These are phyloP conservation scores for Musa balbisiana DNA, from an alignment of 202 grass and related monocot genomes.

Conservation along the genomic window DNA sequence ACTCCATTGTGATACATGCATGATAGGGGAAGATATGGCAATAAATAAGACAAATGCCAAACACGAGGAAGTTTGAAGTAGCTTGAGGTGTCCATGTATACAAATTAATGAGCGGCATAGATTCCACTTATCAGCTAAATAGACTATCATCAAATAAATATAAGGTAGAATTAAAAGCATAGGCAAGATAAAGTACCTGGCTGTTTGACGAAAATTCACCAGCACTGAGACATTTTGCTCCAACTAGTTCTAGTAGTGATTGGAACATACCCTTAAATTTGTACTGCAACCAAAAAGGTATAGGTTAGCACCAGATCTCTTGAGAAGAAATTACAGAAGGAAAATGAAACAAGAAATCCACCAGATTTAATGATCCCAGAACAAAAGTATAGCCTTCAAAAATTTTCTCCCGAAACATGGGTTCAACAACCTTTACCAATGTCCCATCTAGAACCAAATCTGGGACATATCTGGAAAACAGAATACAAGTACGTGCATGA, in stretches of 20 bases:
- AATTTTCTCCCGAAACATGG: conserved; percentile 46
- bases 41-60: too few species aligned
- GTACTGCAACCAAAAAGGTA: conserved; percentile 48
- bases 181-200: conserved; percentile 35
- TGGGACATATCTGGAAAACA: conserved; percentile 65
- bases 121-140: background rate
- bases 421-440: conserved; percentile 58
- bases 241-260: conserved; percentile 48
- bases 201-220: conserved; percentile 78
- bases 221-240: conserved; percentile 57
- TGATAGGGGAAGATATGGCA: too few species aligned
- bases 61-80: background rate
- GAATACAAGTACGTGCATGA: background rate
- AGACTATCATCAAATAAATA: too few species aligned
- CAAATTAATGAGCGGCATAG: background rate
- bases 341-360: conserved; percentile 26
- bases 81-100: background rate
- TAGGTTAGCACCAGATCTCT: conserved; percentile 21
- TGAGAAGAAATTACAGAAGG: conserved; percentile 3
- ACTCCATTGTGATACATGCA: too few species aligned
- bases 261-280: conserved; percentile 75
- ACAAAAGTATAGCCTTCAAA: conserved; percentile 68
- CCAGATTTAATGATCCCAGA: conserved; percentile 57
- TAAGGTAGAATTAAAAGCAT: background rate
- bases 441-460: conserved; percentile 54